Evolutionary conservation across 768 basidiomycete species (phyloP).

Genomic region (Xanthoconium purpureum): DNA sequence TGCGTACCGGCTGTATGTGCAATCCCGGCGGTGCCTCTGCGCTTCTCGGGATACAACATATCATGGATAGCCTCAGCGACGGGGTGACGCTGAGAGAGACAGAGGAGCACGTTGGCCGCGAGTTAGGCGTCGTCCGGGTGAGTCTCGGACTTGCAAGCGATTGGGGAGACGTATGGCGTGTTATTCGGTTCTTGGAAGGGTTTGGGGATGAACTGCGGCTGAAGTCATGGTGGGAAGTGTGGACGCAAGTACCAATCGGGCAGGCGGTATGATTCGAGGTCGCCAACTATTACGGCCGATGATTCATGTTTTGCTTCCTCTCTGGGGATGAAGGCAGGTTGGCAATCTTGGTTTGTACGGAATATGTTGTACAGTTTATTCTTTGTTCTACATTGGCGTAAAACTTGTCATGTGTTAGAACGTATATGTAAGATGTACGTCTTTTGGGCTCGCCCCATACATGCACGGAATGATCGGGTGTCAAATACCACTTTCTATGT

Average conservation of each 20-base stretch:
- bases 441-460: too few species aligned
- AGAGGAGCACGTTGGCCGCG: slow-evolving; percentile 56
- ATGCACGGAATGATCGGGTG: too few species aligned
- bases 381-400: too few species aligned
- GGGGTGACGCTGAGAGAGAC: slow-evolving; percentile 63
- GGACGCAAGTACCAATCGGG: slow-evolving; percentile 33
- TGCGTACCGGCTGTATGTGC: slow-evolving; percentile 86
- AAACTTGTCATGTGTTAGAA: too few species aligned
- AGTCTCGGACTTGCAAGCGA: slow-evolving; percentile 78
- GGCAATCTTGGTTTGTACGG: too few species aligned
- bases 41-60: slow-evolving; percentile 59
- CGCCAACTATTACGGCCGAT: too few species aligned
- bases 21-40: slow-evolving; percentile 81
- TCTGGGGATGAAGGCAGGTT: too few species aligned
- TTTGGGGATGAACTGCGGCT: slow-evolving; percentile 41
- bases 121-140: slow-evolving; percentile 72
- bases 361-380: too few species aligned
- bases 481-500: too few species aligned
- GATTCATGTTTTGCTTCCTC: too few species aligned
- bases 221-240: slow-evolving; percentile 40
- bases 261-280: slow-evolving; percentile 35
- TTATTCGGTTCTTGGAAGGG: slow-evolving; percentile 47
- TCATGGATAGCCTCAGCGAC: slow-evolving; percentile 59
- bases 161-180: slow-evolving; percentile 69
- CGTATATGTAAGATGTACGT: too few species aligned